Evolutionary conservation across 2,329 filamentous ascomycete species (phyloP).

Genomic region (Dactylellina haptotyla): DNA sequence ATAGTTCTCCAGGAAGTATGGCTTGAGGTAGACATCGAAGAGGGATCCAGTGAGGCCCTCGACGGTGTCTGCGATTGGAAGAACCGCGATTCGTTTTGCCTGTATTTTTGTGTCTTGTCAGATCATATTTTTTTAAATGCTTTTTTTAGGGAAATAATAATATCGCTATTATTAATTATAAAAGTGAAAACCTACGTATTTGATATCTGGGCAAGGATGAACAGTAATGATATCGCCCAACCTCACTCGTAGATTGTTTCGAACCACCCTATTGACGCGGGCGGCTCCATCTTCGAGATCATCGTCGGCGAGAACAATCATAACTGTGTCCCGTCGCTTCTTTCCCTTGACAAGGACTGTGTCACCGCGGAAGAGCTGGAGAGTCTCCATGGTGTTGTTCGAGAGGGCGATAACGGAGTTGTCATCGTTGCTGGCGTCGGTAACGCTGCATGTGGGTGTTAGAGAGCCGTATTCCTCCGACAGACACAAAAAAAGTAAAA

Average conservation of each 20-base stretch:
- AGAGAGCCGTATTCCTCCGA: conserved; percentile 1
- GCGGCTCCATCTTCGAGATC: conserved; percentile 97
- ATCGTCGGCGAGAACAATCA: conserved; percentile 97
- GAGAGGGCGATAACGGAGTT: conserved; percentile 97
- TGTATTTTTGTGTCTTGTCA: conserved; percentile 61
- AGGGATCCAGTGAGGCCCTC: conserved; percentile 97
- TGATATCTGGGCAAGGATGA: conserved; percentile 98
- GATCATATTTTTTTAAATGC: neutral
- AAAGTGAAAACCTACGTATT: conserved; percentile 80
- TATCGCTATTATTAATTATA: conserved; percentile 56
- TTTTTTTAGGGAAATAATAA: conserved; percentile 54
- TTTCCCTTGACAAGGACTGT: conserved; percentile 98
- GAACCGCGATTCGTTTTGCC: conserved; percentile 98
- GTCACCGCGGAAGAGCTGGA: conserved; percentile 98
- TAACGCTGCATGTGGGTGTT: conserved; percentile 73
- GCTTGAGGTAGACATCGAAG: conserved; percentile 98
- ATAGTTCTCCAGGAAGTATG: conserved; percentile 99
- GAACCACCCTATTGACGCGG: conserved; percentile 97
- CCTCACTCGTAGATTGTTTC: conserved; percentile 98
- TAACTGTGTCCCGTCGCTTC: conserved; percentile 98
- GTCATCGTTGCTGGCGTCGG: conserved; percentile 98
- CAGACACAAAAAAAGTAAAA: neutral
- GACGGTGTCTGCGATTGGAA: conserved; percentile 97
- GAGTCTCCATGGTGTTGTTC: conserved; percentile 97
- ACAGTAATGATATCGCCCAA: conserved; percentile 95